Conservation (phyloP, 345 rosid genomes). For the Tarenaya hassleriana region DNA sequence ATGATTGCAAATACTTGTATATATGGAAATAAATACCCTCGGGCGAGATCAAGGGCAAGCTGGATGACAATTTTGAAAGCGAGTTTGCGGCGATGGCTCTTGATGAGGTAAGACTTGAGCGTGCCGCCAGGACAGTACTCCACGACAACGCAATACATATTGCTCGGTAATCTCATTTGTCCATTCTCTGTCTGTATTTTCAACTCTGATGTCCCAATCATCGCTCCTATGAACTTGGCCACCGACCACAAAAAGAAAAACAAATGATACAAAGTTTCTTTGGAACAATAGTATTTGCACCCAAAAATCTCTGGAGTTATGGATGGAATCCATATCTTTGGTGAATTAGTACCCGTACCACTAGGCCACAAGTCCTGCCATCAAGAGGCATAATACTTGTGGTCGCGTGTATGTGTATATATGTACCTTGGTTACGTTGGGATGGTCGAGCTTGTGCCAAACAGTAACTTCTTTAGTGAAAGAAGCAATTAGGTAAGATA, state of each 20-base stretch:
- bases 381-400: too few relatives aligned
- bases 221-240: constrained; percentile 76
- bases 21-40: constrained; percentile 55
- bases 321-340: too few relatives aligned
- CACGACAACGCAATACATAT: constrained; percentile 84
- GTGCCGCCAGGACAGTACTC: constrained; percentile 95
- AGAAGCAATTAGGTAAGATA: constrained; percentile 83
- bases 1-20: too few relatives aligned
- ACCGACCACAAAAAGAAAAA: not conserved
- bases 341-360: too few relatives aligned
- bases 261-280: too few relatives aligned
- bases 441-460: constrained; percentile 98
- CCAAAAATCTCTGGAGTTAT: too few relatives aligned
- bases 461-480: constrained; percentile 94
- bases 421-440: constrained; percentile 82
- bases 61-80: constrained; percentile 90
- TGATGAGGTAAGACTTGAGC: constrained; percentile 81
- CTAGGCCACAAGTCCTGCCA: too few relatives aligned
- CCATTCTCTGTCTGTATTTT: constrained; percentile 77
- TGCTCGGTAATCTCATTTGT: constrained; percentile 77
- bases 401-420: not conserved
- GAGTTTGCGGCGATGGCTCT: constrained; percentile 81
- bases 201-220: constrained; percentile 81
- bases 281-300: too few relatives aligned
- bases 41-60: constrained; percentile 88